These are phyloP conservation scores for Cardamine occulta DNA, from an alignment of 345 rosid genomes.

Conservation along the genomic window DNA sequence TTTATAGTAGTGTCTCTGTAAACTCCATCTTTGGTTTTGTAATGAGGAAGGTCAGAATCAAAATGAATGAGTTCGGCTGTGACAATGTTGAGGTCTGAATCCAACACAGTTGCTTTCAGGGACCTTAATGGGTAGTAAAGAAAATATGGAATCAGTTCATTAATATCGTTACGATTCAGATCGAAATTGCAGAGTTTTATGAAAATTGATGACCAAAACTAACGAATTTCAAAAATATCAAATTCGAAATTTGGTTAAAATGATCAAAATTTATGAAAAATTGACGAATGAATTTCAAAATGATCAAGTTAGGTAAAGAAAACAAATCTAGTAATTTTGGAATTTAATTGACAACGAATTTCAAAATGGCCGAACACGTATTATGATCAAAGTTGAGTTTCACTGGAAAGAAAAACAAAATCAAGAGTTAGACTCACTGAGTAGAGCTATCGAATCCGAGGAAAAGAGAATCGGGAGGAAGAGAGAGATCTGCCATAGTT, in stretches of 20 bases:
- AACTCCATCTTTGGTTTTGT: conserved; percentile 86
- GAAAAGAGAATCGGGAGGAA: conserved; percentile 74
- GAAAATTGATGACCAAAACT: neutral
- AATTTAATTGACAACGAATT: neutral
- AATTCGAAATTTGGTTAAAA: neutral
- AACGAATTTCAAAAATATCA: conserved; percentile 1
- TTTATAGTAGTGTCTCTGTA: conserved; percentile 64
- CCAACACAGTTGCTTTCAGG: conserved; percentile 89
- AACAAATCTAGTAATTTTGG: no score
- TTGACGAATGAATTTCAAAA: no score
- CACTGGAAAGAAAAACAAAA: neutral
- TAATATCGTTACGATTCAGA: conserved; percentile 6
- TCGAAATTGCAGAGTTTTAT: neutral
- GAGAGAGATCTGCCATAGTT: conserved; percentile 57
- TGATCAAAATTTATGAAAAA: neutral
- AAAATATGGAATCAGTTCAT: neutral
- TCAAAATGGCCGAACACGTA: neutral
- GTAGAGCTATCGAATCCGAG: conserved; percentile 94
- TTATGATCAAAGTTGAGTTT: neutral
- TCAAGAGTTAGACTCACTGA: conserved; percentile 55
- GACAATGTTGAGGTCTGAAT: conserved; percentile 67
- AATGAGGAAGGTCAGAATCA: conserved; percentile 78
- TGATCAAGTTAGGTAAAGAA: no score
- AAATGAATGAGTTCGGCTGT: conserved; percentile 71
- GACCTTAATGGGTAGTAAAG: conserved; percentile 53